phyloP scores from a whole-genome alignment of 1,139 yeast genomes.

The Candida sanyaensis region DNA sequence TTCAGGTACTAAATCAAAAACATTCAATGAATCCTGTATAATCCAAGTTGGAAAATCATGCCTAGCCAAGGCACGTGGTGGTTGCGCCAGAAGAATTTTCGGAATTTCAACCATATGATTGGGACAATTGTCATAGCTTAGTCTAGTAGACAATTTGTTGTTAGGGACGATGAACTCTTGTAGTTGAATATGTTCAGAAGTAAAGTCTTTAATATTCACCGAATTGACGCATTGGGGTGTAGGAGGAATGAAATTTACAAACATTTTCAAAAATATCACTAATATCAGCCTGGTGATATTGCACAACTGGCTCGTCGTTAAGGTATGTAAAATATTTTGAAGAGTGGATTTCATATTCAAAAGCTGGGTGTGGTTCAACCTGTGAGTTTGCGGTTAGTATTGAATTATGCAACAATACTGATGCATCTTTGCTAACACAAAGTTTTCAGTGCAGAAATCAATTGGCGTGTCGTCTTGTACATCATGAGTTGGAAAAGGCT shows the following conservation, averaged over 20 bases:
- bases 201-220: background rate
- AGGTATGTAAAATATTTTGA: constrained; percentile 2
- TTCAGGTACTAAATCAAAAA: constrained; percentile 1
- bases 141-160: background rate
- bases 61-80: background rate
- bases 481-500: background rate
- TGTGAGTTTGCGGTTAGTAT: background rate
- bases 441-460: constrained; percentile 2
- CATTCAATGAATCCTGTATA: constrained; percentile 1
- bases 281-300: too few species aligned
- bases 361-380: background rate
- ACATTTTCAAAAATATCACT: background rate
- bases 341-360: background rate
- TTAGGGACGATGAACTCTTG: background rate
- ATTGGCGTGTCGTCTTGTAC: background rate
- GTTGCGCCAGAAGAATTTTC: background rate
- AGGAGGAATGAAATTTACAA: background rate
- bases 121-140: background rate
- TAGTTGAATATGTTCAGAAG: background rate
- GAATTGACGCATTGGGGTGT: background rate
- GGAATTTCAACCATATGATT: background rate
- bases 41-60: constrained; percentile 1
- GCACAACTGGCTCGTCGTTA: background rate
- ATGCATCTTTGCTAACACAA: constrained; percentile 2
- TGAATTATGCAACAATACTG: constrained; percentile 1